Conservation (phyloP, 1,139 yeast species). For the Pichia inconspicua region DNA sequence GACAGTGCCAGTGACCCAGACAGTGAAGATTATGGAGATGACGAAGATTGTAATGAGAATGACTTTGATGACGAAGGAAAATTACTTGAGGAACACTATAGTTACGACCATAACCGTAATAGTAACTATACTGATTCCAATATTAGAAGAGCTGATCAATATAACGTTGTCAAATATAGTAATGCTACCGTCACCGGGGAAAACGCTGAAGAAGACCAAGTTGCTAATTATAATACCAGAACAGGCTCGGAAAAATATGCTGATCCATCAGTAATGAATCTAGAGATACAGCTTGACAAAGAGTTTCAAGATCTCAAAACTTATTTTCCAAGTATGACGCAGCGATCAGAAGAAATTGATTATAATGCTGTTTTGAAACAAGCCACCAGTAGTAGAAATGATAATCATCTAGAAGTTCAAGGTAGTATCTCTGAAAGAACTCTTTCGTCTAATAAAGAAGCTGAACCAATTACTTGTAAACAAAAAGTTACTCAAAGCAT, state of each 20-base stretch:
- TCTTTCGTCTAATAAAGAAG: background rate
- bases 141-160: background rate
- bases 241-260: background rate
- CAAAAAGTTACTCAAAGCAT: conserved; percentile 24
- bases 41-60: background rate
- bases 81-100: too few relatives aligned
- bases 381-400: background rate
- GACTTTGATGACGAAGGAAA: background rate
- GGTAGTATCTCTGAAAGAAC: too few relatives aligned
- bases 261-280: background rate
- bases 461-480: background rate
- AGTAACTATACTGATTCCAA: background rate
- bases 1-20: too few relatives aligned
- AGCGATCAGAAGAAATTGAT: background rate
- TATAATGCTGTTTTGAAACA: background rate
- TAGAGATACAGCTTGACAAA: background rate
- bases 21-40: conserved; percentile 14
- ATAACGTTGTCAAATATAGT: conserved; percentile 17
- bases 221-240: too few relatives aligned
- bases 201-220: too few relatives aligned
- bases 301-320: background rate
- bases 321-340: background rate
- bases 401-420: too few relatives aligned
- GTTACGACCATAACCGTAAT: too few relatives aligned
- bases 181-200: too few relatives aligned